These are phyloP conservation scores for Circinella umbellata DNA, from an alignment of 371 early-diverging fungal genomes.

Conservation along the genomic window DNA sequence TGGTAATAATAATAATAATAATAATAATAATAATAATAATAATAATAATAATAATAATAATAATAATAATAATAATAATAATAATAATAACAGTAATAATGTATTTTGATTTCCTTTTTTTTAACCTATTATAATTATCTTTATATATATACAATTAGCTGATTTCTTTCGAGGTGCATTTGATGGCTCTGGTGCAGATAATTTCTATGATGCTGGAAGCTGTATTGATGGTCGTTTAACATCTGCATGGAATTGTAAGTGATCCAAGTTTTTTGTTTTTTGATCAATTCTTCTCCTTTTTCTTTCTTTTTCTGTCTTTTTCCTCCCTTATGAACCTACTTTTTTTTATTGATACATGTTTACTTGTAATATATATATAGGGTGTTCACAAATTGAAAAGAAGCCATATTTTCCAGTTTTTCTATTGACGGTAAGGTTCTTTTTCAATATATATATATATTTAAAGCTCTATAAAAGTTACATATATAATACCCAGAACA, in stretches of 20 bases:
- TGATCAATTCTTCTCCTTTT: background rate
- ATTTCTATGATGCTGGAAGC: constrained; percentile 94
- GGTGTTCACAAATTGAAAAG: constrained; percentile 91
- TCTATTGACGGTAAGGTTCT: constrained; percentile 70
- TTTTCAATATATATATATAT: background rate
- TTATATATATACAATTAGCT: constrained; percentile 28
- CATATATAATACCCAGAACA: too few relatives aligned
- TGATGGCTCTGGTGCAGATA: constrained; percentile 96
- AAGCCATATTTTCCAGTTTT: constrained; percentile 90
- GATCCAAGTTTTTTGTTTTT: background rate
- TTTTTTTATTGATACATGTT: background rate
- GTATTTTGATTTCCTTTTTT: too few relatives aligned
- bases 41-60: too few relatives aligned
- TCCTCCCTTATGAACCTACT: background rate
- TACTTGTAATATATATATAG: constrained; percentile 17
- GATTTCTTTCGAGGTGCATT: constrained; percentile 97
- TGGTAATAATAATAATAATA: too few relatives aligned
- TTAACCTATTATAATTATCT: too few relatives aligned
- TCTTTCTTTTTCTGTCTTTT: background rate
- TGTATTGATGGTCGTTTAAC: constrained; percentile 97
- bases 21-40: too few relatives aligned
- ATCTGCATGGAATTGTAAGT: constrained; percentile 91
- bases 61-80: too few relatives aligned
- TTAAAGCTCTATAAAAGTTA: too few relatives aligned
- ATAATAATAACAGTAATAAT: too few relatives aligned